These are phyloP conservation scores for Torulaspora delbrueckii DNA, from an alignment of 805 yeast genomes.

Conservation along the genomic window DNA sequence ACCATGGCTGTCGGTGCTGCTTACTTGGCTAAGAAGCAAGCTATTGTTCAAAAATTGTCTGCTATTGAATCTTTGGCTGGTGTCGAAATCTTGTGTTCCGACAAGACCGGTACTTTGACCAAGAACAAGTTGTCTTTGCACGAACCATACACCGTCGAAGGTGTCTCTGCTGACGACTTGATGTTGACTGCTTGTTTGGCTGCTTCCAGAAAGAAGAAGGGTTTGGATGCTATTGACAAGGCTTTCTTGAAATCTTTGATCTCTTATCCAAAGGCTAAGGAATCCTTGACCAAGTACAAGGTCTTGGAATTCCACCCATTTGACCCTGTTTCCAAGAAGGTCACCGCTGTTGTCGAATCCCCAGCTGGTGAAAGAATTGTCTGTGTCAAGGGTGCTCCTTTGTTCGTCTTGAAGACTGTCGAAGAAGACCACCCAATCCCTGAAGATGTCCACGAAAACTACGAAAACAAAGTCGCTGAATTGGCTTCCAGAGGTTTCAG, in stretches of 20 bases:
- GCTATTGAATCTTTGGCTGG: conserved; percentile 97
- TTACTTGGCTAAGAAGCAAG: conserved; percentile 93
- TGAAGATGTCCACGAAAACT: conserved; percentile 88
- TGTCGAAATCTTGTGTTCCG: conserved; percentile 96
- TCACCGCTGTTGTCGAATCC: conserved; percentile 89
- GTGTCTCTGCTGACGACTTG: conserved; percentile 92
- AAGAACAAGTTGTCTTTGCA: conserved; percentile 93
- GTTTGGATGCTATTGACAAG: conserved; percentile 95
- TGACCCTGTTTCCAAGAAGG: conserved; percentile 97
- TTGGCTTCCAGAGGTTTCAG: conserved; percentile 98
- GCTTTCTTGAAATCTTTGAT: conserved; percentile 91
- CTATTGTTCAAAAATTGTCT: conserved; percentile 93
- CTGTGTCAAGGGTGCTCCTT: conserved; percentile 98
- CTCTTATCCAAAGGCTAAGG: conserved; percentile 86
- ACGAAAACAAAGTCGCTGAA: conserved; percentile 95
- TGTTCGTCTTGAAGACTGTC: conserved; percentile 92
- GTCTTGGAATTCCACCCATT: conserved; percentile 94
- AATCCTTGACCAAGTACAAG: conserved; percentile 88
- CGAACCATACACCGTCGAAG: conserved; percentile 97
- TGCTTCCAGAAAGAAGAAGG: conserved; percentile 97
- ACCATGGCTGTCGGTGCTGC: conserved; percentile 99
- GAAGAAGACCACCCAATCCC: conserved; percentile 96
- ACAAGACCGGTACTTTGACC: conserved; percentile 97
- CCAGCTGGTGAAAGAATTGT: conserved; percentile 93
- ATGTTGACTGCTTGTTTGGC: conserved; percentile 98